phyloP scores from a whole-genome alignment of 1,284 basidiomycete species.

The Leccinum variabile region DNA sequence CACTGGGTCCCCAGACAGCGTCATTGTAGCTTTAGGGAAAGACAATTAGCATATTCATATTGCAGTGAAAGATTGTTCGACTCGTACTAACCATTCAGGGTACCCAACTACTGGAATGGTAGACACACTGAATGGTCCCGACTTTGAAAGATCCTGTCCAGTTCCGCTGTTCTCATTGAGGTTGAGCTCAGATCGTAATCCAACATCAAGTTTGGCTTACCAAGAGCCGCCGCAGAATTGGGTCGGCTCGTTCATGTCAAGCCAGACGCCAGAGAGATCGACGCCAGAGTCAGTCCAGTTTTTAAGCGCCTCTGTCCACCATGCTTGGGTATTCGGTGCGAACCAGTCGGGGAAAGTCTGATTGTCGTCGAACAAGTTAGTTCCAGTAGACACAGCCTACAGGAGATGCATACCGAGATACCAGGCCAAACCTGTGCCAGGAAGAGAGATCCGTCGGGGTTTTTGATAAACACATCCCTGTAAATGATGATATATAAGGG shows the following conservation, averaged over 20 bases:
- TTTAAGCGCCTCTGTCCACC: slow-evolving; percentile 57
- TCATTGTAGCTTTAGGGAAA: slow-evolving; percentile 57
- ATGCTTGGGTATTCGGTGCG: slow-evolving; percentile 51
- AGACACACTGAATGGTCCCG: slow-evolving; percentile 40
- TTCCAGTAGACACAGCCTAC: background rate
- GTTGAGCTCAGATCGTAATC: slow-evolving; percentile 10
- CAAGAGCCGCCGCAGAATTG: slow-evolving; percentile 67
- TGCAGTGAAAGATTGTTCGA: background rate
- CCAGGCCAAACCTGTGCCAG: slow-evolving; percentile 69
- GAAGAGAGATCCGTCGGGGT: slow-evolving; percentile 65
- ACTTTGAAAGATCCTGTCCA: slow-evolving; percentile 45
- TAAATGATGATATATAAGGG: slow-evolving; percentile 24
- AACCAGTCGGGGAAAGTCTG: slow-evolving; percentile 75
- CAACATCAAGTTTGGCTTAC: slow-evolving; percentile 35
- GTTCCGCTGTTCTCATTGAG: slow-evolving; percentile 43
- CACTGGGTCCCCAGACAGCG: slow-evolving; percentile 62
- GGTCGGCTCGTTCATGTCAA: slow-evolving; percentile 73
- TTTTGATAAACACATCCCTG: slow-evolving; percentile 64
- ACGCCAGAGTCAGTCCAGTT: slow-evolving; percentile 63
- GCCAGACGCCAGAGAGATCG: slow-evolving; percentile 69
- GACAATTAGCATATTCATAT: slow-evolving; percentile 1
- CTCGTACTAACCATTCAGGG: slow-evolving; percentile 57
- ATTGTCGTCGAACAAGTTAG: slow-evolving; percentile 21
- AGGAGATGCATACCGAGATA: slow-evolving; percentile 39
- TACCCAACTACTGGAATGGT: slow-evolving; percentile 52